These are phyloP conservation scores for Nymphaea colorata DNA, from an alignment of 164 flowering plant species.

Conservation along the genomic window DNA sequence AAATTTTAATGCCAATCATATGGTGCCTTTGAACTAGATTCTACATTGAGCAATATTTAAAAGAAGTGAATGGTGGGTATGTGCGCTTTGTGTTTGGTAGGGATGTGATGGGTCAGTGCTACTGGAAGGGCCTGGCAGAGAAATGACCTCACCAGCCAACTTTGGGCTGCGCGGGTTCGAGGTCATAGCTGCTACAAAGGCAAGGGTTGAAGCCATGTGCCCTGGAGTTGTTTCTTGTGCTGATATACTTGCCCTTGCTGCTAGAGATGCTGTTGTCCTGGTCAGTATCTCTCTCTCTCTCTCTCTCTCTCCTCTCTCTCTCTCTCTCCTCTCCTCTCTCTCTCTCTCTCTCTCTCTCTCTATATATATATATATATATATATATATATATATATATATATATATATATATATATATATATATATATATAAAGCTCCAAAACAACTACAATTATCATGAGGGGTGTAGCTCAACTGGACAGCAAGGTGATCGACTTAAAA, in stretches of 20 bases:
- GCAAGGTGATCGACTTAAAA: no score
- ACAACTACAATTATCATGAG: no score
- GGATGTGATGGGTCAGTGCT: slow-evolving; percentile 3
- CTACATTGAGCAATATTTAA: not conserved
- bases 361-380: no score
- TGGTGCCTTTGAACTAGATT: no score
- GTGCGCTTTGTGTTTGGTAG: not conserved
- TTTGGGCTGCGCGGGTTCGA: slow-evolving; percentile 1
- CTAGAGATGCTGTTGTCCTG: not conserved
- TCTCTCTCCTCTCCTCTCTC: no score
- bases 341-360: no score
- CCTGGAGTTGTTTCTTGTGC: slow-evolving; percentile 1
- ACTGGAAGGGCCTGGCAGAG: not conserved
- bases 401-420: no score
- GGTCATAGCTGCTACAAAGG: not conserved
- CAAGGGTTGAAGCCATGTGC: slow-evolving; percentile 1
- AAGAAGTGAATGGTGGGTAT: not conserved
- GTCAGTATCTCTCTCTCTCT: not conserved
- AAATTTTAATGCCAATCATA: no score
- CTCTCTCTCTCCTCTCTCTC: no score
- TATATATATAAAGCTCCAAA: no score
- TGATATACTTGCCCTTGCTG: slow-evolving; percentile 1
- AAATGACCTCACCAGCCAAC: not conserved
- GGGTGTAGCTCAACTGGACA: no score
- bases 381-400: no score